A percentile compares a stretch with the other conserved stretches of the same genome.
phyloP scores from a whole-genome alignment of 78 protist species.

The slime mould (Dictyostelium discoideum) region DNA sequence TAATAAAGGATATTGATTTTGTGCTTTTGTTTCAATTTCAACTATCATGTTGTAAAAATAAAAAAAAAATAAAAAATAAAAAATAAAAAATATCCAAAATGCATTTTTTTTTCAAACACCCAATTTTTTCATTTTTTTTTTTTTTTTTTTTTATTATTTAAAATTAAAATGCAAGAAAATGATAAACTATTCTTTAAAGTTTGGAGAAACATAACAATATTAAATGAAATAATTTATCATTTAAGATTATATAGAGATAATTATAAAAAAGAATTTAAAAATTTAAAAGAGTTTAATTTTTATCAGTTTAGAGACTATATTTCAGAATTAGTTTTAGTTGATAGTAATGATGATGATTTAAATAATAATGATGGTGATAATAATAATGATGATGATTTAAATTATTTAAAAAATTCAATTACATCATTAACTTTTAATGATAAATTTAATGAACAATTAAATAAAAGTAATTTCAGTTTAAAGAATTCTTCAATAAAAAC shows the following conservation, averaged over 20 bases:
- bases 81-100: not conserved
- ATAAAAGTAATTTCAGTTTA: not conserved
- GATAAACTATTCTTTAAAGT: not conserved
- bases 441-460: not conserved
- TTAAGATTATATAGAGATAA: not conserved
- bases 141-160: not conserved
- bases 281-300: not conserved
- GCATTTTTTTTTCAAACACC: too few relatives aligned
- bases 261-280: not conserved
- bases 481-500: not conserved
- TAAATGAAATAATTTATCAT: not conserved
- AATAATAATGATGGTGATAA: not conserved
- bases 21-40: not conserved
- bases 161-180: not conserved
- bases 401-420: not conserved
- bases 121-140: not conserved
- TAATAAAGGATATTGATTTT: constrained; percentile 54
- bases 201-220: not conserved
- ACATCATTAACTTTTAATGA: not conserved
- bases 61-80: not conserved
- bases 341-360: not conserved
- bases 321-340: not conserved
- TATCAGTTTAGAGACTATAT: not conserved
- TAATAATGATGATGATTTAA: not conserved
- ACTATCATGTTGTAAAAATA: not conserved